These are phyloP conservation scores for Pestalotiopsis sp. DNA, from an alignment of 2,329 filamentous ascomycete genomes.

Conservation along the genomic window DNA sequence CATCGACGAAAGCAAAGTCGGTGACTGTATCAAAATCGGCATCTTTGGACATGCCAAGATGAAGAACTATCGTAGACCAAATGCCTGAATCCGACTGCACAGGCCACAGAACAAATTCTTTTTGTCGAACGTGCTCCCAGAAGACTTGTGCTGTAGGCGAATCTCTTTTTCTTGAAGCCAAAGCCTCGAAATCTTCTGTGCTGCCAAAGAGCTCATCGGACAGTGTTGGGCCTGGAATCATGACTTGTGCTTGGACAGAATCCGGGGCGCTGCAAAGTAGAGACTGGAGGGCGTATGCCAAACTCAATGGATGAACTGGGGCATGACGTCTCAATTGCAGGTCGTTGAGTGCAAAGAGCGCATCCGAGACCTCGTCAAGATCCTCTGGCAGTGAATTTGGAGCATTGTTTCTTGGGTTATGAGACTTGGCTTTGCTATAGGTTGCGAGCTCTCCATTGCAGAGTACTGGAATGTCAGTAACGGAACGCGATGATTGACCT, in stretches of 20 bases:
- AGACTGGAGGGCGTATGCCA: neutral
- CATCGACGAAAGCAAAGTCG: constrained; percentile 4
- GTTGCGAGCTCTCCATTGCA: constrained; percentile 8
- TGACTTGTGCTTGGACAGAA: neutral
- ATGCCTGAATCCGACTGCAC: neutral
- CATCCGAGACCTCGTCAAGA: constrained; percentile 1
- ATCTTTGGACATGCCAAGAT: neutral
- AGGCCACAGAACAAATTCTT: constrained; percentile 2
- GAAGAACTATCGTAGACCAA: constrained; percentile 1
- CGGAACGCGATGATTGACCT: neutral
- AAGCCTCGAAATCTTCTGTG: neutral
- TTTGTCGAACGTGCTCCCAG: neutral
- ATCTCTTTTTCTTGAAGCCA: neutral
- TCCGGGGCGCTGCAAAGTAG: neutral
- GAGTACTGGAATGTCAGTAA: neutral
- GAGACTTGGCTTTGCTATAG: neutral
- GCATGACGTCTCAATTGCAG: neutral
- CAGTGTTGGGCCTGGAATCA: neutral
- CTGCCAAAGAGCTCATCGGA: neutral
- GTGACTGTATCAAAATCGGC: neutral
- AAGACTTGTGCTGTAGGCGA: neutral
- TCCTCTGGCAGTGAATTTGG: neutral
- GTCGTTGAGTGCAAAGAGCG: neutral
- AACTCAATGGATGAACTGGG: neutral
- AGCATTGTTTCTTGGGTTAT: constrained; percentile 1